Conservation (phyloP, 108 stramenopile genomes). For the Phaeodactylum tricornutum region DNA sequence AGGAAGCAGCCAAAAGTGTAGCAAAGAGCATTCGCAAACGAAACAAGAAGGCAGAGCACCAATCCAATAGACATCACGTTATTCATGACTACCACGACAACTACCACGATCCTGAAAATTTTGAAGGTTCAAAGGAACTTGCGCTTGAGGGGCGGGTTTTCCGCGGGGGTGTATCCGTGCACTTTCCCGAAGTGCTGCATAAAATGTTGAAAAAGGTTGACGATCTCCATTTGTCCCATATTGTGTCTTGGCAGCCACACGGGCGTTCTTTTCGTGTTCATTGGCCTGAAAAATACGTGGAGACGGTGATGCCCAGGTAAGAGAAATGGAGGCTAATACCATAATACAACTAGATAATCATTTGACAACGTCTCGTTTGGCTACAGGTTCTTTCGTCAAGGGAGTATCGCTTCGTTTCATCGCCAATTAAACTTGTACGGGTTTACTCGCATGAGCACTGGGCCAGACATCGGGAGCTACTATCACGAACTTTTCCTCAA, state of each 20-base stretch:
- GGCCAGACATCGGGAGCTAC: constrained; percentile 31
- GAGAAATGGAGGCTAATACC: no score
- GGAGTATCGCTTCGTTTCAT: constrained; percentile 23
- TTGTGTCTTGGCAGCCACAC: constrained; percentile 61
- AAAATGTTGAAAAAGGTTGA: constrained; percentile 41
- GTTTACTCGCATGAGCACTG: constrained; percentile 34
- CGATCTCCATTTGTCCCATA: constrained; percentile 19
- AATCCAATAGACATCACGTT: no score
- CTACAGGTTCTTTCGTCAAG: no score
- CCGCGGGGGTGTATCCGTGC: neutral
- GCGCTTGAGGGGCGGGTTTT: no score
- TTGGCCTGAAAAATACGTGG: constrained; percentile 45
- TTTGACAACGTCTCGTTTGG: no score
- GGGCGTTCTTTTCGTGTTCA: constrained; percentile 53
- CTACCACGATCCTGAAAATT: no score
- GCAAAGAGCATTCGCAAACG: no score
- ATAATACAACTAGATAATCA: no score
- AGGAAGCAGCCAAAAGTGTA: no score
- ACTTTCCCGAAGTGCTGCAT: constrained; percentile 38
- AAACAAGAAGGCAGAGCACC: no score
- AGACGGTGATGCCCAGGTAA: constrained; percentile 36
- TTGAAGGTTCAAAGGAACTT: no score
- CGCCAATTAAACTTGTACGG: constrained; percentile 29
- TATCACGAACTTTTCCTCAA: constrained; percentile 47
- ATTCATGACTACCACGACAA: no score